These are phyloP conservation scores for Phyllosticta citribraziliensis DNA, from an alignment of 2,329 filamentous ascomycete species.

Conservation along the genomic window DNA sequence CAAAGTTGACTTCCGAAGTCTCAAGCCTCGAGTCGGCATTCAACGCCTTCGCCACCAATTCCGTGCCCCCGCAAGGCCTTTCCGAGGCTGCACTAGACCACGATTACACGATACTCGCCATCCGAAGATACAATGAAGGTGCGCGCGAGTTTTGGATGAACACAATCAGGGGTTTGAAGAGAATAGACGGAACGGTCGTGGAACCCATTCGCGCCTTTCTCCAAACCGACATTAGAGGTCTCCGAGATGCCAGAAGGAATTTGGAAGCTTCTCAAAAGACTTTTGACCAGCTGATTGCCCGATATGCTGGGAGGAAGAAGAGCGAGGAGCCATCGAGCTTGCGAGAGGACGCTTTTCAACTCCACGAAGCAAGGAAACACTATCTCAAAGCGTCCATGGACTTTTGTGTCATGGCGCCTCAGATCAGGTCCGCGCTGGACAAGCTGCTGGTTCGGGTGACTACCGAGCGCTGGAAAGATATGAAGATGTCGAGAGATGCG, in stretches of 20 bases:
- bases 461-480: constrained; percentile 78
- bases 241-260: constrained; percentile 71
- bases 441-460: constrained; percentile 78
- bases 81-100: constrained; percentile 85
- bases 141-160: constrained; percentile 81
- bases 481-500: constrained; percentile 61
- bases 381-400: constrained; percentile 92
- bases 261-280: constrained; percentile 74
- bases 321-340: constrained; percentile 86
- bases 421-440: constrained; percentile 75
- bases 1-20: constrained; percentile 55
- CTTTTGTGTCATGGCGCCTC: constrained; percentile 79
- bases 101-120: constrained; percentile 83
- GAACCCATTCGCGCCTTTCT: constrained; percentile 78
- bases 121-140: constrained; percentile 76
- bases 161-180: constrained; percentile 62
- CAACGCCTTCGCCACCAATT: constrained; percentile 64
- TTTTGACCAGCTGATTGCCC: constrained; percentile 71
- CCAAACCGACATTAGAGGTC: constrained; percentile 65
- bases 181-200: constrained; percentile 64
- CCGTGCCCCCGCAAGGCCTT: constrained; percentile 61
- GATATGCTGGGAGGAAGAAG: constrained; percentile 79
- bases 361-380: constrained; percentile 82
- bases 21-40: constrained; percentile 69
- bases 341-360: constrained; percentile 88